phyloP scores from a whole-genome alignment of 192 early-diverging fungal genomes.

The Backusella parvicylindrica region DNA sequence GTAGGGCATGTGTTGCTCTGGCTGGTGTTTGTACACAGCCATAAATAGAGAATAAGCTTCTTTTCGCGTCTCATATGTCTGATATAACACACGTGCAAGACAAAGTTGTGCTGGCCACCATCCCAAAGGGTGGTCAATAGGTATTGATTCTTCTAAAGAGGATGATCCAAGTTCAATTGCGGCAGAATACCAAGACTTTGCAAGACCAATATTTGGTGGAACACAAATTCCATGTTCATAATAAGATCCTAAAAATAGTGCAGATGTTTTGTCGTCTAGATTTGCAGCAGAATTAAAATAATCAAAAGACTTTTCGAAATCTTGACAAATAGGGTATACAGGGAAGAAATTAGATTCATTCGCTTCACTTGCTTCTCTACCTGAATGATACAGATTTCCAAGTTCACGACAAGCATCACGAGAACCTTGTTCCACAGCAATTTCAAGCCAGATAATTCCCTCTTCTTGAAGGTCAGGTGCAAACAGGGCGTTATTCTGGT shows the following conservation, averaged over 20 bases:
- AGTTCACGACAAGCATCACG: slow-evolving; percentile 21
- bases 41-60: slow-evolving; percentile 18
- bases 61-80: slow-evolving; percentile 6
- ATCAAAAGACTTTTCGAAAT: slow-evolving; percentile 28
- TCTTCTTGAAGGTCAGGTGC: neutral
- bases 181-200: slow-evolving; percentile 18
- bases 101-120: slow-evolving; percentile 31
- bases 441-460: slow-evolving; percentile 21
- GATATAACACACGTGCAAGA: slow-evolving; percentile 27
- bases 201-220: slow-evolving; percentile 15
- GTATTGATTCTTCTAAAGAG: neutral
- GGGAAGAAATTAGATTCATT: neutral
- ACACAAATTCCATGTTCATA: slow-evolving; percentile 43
- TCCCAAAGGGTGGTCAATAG: neutral
- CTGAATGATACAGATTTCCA: slow-evolving; percentile 28
- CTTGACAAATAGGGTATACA: slow-evolving; percentile 5
- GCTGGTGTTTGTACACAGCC: slow-evolving; percentile 10
- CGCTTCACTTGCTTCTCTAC: neutral
- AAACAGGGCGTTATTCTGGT: neutral
- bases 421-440: slow-evolving; percentile 10
- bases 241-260: slow-evolving; percentile 30
- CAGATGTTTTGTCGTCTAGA: slow-evolving; percentile 28
- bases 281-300: slow-evolving; percentile 23
- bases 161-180: slow-evolving; percentile 7
- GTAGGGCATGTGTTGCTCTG: neutral